Conservation (phyloP, 495 filamentous ascomycete genomes). For the Penicillium argentinense region DNA sequence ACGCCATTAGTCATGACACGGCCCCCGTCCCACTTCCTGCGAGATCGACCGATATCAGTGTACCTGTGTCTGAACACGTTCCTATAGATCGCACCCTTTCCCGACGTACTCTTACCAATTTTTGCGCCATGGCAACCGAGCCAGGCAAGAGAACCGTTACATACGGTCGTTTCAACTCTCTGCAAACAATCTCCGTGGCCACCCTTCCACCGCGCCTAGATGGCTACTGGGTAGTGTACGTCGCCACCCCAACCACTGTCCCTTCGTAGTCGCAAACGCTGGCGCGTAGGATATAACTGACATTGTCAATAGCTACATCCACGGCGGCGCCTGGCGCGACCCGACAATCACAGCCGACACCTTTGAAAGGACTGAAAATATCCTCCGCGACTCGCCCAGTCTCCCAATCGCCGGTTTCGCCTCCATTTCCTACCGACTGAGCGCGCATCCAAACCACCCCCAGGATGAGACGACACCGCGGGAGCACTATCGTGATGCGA, state of each 20-base stretch:
- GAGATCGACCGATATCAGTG: too few species aligned
- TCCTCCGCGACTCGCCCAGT: constrained; percentile 37
- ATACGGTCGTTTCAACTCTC: constrained; percentile 30
- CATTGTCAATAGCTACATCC: constrained; percentile 61
- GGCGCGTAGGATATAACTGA: constrained; percentile 3
- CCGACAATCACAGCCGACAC: constrained; percentile 55
- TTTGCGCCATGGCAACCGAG: constrained; percentile 2
- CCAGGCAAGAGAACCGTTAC: constrained; percentile 22
- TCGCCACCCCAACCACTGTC: not conserved
- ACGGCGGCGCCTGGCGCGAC: constrained; percentile 89
- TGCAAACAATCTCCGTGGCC: constrained; percentile 36
- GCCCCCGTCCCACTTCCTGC: too few species aligned
- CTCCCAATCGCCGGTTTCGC: constrained; percentile 60
- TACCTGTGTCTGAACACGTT: too few species aligned
- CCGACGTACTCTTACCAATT: too few species aligned
- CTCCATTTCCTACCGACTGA: constrained; percentile 79
- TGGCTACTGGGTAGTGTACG: constrained; percentile 50
- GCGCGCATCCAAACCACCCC: constrained; percentile 63
- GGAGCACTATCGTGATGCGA: constrained; percentile 45
- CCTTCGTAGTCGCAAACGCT: not conserved
- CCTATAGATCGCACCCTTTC: too few species aligned
- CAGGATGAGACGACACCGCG: constrained; percentile 41
- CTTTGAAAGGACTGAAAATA: constrained; percentile 48
- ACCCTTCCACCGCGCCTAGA: constrained; percentile 20
- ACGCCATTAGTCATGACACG: too few species aligned